phyloP scores from a whole-genome alignment of 257 asterid species.

The Primulina tabacum region DNA sequence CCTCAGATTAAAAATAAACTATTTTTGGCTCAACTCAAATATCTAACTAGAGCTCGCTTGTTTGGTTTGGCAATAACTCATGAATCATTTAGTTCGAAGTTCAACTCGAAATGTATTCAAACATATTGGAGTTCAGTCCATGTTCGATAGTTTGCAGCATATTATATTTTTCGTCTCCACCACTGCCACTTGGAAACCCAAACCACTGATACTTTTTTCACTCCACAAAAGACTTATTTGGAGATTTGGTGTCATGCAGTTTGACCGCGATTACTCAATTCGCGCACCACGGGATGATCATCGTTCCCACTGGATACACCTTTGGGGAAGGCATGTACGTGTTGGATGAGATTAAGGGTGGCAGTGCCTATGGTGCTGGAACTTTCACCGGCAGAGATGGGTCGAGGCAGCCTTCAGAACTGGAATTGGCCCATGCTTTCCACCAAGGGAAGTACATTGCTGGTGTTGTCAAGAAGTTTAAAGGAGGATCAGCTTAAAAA shows the following conservation, averaged over 20 bases:
- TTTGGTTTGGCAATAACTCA: no score
- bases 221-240: not conserved
- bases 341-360: slow-evolving; percentile 64
- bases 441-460: slow-evolving; percentile 62
- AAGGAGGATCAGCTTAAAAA: slow-evolving; percentile 24
- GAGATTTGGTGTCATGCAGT: slow-evolving; percentile 32
- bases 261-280: slow-evolving; percentile 67
- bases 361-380: slow-evolving; percentile 67
- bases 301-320: slow-evolving; percentile 61
- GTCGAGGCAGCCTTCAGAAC: slow-evolving; percentile 52
- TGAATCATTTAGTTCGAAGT: no score
- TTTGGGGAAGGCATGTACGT: slow-evolving; percentile 66
- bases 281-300: slow-evolving; percentile 64
- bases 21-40: no score
- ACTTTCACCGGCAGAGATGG: slow-evolving; percentile 59
- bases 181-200: no score
- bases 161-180: not conserved
- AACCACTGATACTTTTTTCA: not conserved
- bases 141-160: not conserved
- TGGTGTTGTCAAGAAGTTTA: slow-evolving; percentile 51
- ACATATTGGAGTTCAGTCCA: no score
- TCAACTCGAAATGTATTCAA: no score
- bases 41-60: no score
- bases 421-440: slow-evolving; percentile 57
- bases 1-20: no score